Percentiles rank a stretch among this genome's conserved stretches.
Evolutionary conservation across 2,329 filamentous ascomycete genomes (phyloP).

Genomic region (Colletotrichum tropicale): DNA sequence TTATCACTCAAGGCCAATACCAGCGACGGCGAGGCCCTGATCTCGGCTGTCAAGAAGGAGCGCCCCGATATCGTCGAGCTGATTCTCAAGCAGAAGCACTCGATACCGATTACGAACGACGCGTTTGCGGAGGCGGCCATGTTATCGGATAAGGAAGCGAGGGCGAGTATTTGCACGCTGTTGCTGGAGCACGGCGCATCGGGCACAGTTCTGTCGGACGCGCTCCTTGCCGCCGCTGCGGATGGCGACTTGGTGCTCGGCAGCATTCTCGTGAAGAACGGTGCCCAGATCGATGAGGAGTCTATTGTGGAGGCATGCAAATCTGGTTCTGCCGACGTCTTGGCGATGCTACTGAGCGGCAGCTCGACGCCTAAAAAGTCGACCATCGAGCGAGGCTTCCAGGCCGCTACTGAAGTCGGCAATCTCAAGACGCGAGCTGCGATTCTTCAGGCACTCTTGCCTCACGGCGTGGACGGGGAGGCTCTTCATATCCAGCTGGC

Average conservation of each 20-base stretch:
- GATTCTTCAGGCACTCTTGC: constrained; percentile 56
- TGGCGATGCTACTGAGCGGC: constrained; percentile 53
- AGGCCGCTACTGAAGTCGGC: constrained; percentile 57
- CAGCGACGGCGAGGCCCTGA: constrained; percentile 53
- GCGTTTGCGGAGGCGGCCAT: constrained; percentile 49
- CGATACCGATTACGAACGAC: constrained; percentile 41
- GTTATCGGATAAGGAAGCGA: constrained; percentile 39
- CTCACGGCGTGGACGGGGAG: constrained; percentile 54
- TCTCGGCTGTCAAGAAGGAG: constrained; percentile 49
- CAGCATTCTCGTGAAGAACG: constrained; percentile 54
- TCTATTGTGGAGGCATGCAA: constrained; percentile 60
- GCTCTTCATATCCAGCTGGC: constrained; percentile 58
- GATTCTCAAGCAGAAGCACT: constrained; percentile 44
- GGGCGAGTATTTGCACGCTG: constrained; percentile 48
- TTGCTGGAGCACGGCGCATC: constrained; percentile 52
- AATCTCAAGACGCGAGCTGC: constrained; percentile 53
- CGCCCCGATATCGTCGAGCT: constrained; percentile 50
- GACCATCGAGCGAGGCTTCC: constrained; percentile 56
- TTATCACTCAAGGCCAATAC: constrained; percentile 53
- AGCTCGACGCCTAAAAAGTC: constrained; percentile 40
- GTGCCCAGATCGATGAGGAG: constrained; percentile 57
- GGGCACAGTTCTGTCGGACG: constrained; percentile 49
- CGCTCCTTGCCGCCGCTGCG: constrained; percentile 54
- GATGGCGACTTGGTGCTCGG: constrained; percentile 59
- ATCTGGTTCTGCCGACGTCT: constrained; percentile 52